phyloP scores from a whole-genome alignment of 805 yeast species.

The Candida pseudofarinosa region DNA sequence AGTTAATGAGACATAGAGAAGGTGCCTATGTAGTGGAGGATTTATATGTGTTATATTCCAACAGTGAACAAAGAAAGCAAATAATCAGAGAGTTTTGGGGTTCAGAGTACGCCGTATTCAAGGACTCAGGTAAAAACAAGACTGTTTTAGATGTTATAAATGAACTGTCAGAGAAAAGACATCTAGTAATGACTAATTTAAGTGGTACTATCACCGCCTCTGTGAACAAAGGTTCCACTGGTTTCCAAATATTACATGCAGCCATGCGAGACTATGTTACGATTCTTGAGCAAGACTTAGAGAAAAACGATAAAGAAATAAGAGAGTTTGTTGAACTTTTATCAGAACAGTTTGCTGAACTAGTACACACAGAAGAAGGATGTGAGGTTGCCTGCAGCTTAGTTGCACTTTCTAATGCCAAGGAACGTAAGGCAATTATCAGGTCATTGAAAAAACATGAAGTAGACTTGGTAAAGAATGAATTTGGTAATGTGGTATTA shows the following conservation, averaged over 20 bases:
- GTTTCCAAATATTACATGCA: constrained; percentile 92
- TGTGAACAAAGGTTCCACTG: constrained; percentile 92
- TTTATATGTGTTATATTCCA: constrained; percentile 77
- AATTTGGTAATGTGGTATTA: constrained; percentile 79
- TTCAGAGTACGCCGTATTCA: constrained; percentile 86
- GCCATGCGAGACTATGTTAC: constrained; percentile 87
- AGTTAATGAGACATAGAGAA: constrained; percentile 93
- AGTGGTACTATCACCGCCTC: constrained; percentile 82
- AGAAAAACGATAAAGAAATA: constrained; percentile 50
- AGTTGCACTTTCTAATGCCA: constrained; percentile 80
- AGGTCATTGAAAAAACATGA: constrained; percentile 73
- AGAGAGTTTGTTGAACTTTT: constrained; percentile 79
- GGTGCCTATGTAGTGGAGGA: constrained; percentile 98
- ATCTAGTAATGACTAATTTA: constrained; percentile 68
- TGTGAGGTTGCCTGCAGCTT: constrained; percentile 82
- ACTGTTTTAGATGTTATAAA: constrained; percentile 61
- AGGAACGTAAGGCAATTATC: constrained; percentile 80
- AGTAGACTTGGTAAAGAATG: constrained; percentile 73
- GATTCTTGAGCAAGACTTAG: constrained; percentile 55
- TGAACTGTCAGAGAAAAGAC: constrained; percentile 74
- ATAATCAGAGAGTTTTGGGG: constrained; percentile 98
- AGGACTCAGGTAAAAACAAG: constrained; percentile 63
- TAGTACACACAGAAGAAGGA: constrained; percentile 95
- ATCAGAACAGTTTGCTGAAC: constrained; percentile 86
- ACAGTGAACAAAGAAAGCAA: constrained; percentile 78